Evolutionary conservation across 805 yeast genomes (phyloP).

Genomic region (Spathaspora girioi): DNA sequence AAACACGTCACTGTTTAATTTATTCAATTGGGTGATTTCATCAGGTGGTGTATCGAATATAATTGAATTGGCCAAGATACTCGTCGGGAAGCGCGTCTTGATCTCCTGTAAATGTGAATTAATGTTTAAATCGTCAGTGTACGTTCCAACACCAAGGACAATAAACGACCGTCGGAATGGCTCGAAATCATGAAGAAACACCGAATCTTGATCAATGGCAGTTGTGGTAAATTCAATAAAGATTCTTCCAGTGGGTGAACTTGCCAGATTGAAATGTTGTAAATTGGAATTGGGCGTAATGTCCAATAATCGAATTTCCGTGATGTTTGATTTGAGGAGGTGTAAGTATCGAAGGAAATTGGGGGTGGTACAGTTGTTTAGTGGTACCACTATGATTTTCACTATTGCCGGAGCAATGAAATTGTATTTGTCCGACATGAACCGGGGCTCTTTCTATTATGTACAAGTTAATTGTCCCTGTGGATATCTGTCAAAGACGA

Average conservation of each 20-base stretch:
- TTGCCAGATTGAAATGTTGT: constrained; percentile 72
- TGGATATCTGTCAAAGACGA: too few relatives aligned
- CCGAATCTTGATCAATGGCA: constrained; percentile 49
- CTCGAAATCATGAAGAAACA: constrained; percentile 81
- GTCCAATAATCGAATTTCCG: constrained; percentile 72
- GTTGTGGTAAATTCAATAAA: constrained; percentile 52
- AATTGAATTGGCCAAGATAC: constrained; percentile 52
- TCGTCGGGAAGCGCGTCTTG: constrained; percentile 43
- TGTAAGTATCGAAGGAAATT: constrained; percentile 43
- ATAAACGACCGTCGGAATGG: constrained; percentile 79
- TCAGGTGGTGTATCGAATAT: constrained; percentile 48
- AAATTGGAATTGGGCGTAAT: constrained; percentile 55
- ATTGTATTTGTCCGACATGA: constrained; percentile 34
- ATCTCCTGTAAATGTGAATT: constrained; percentile 21
- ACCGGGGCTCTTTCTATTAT: background rate
- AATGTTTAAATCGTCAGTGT: constrained; percentile 11
- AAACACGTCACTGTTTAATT: constrained; percentile 15
- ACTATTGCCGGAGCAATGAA: constrained; percentile 67
- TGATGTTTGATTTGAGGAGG: constrained; percentile 39
- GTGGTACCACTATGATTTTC: constrained; percentile 64
- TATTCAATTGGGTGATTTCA: constrained; percentile 7
- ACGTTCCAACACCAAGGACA: constrained; percentile 44
- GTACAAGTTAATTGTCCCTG: background rate
- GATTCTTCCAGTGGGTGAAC: constrained; percentile 75
- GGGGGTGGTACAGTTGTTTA: constrained; percentile 43